These are phyloP conservation scores for Mycena polygramma DNA, from an alignment of 768 basidiomycete genomes.

Conservation along the genomic window DNA sequence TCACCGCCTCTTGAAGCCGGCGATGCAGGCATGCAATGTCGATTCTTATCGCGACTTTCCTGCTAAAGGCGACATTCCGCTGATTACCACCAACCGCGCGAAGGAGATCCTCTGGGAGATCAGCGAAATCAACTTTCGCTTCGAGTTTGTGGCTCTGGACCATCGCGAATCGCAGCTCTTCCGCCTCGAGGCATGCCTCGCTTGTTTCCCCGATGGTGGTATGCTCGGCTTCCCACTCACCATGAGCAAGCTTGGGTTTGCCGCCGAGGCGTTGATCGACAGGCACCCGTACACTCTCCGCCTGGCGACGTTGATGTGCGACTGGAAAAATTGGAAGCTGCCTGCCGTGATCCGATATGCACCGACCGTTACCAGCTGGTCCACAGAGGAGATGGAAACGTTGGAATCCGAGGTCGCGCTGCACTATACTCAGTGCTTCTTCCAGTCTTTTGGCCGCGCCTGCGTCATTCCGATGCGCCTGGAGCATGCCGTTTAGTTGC, in stretches of 20 bases:
- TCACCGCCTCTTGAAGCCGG: neutral
- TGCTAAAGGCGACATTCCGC: neutral
- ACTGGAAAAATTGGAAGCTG: neutral
- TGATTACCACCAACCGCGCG: neutral
- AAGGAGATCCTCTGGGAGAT: conserved; percentile 40
- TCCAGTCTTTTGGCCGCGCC: neutral
- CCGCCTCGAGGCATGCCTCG: neutral
- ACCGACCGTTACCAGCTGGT: neutral
- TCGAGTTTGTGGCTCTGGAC: conserved; percentile 40
- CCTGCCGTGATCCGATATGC: neutral
- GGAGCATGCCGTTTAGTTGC: neutral
- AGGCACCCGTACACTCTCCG: neutral
- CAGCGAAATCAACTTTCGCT: conserved; percentile 37
- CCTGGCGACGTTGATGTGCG: neutral
- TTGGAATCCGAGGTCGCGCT: neutral
- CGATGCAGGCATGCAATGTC: neutral
- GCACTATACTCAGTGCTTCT: neutral
- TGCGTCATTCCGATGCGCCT: neutral
- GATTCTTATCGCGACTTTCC: neutral
- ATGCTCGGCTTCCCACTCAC: neutral
- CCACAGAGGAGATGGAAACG: neutral
- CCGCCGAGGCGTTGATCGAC: neutral
- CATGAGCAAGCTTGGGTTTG: neutral
- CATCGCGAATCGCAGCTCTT: conserved; percentile 4
- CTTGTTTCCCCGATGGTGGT: neutral